Evolutionary conservation across 1,284 basidiomycete species (phyloP), one percentile per base, ranked within the genome.

Genomic region (Agaricales sp.): DNA sequence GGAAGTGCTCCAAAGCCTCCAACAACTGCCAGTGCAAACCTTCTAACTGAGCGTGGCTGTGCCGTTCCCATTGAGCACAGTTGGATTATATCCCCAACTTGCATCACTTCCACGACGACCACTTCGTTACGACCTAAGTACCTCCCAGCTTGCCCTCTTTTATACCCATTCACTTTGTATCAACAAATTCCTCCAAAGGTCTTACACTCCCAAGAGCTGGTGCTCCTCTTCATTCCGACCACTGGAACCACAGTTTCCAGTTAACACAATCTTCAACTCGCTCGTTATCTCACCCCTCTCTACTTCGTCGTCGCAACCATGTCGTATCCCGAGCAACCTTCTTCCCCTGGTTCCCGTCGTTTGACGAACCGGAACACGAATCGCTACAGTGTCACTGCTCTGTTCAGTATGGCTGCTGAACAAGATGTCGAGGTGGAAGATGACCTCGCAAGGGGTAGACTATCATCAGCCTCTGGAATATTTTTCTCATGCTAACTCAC

Each of bases 361-460:
- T 73, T 87, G 59, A 88, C 87, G 26, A 91, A 90, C 72, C 74
- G 93, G 64, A 96, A 93, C 67, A 94, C 91, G 53, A 97, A 98
- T 69, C 85, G 94, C 51, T 97, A 96, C 71, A 91, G 87, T 62
- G 93, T 97, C 52, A 97, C 92, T 50, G 92, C 92, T 19, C 77
- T 98, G 59, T 98, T 97, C 67, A 92, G 88, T 59, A 92, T 99
- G 83, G 94, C 94, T 11, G 95, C 94, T 22, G 94, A 99, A 67
- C 92, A 97, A 74, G 95, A 99, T 63, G 88, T 96, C 22, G 96
- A 99, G 64, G 90, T 98, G 41, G 94, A 98, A 67, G 95, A 99
- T 66, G 95, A 99, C 66, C 73, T 99, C 52, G 93, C 94, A 6
- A 75, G 92, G 76, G 90, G 92, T 91, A 61, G 57, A 83, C 71